phyloP scores from a whole-genome alignment of 1,284 basidiomycete species.

The Schizopora paradoxa region DNA sequence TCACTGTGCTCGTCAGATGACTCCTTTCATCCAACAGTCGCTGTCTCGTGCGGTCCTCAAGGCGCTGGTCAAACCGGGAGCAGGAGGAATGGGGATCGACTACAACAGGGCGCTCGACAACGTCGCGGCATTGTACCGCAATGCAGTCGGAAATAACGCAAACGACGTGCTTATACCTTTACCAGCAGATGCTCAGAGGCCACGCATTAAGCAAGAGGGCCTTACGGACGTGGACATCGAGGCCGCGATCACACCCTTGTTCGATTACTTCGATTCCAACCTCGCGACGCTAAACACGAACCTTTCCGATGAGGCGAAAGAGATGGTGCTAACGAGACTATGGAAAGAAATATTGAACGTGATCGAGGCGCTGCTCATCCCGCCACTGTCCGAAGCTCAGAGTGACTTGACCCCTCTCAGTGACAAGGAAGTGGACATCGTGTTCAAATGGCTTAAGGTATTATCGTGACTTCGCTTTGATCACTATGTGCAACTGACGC shows the following conservation, averaged over 20 bases:
- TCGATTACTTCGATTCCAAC: constrained; percentile 97
- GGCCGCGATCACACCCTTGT: constrained; percentile 84
- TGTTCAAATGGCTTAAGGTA: constrained; percentile 96
- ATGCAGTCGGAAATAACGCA: constrained; percentile 56
- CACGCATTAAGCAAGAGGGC: constrained; percentile 64
- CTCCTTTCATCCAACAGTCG: constrained; percentile 88
- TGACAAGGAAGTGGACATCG: constrained; percentile 96
- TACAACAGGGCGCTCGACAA: constrained; percentile 82
- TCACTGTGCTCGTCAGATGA: constrained; percentile 61
- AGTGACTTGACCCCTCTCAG: constrained; percentile 88
- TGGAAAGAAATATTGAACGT: constrained; percentile 96
- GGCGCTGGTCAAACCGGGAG: constrained; percentile 71
- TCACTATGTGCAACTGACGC: constrained; percentile 8
- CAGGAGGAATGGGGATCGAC: constrained; percentile 56
- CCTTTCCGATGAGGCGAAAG: constrained; percentile 80
- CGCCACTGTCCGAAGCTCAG: constrained; percentile 83
- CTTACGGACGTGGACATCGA: constrained; percentile 94
- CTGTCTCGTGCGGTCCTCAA: constrained; percentile 78
- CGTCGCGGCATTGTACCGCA: constrained; percentile 77
- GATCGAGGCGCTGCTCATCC: constrained; percentile 87
- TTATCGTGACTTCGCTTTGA: constrained; percentile 17
- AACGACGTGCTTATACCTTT: constrained; percentile 77
- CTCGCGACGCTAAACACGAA: constrained; percentile 89
- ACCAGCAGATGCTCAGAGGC: constrained; percentile 55
- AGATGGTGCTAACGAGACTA: constrained; percentile 88